These are phyloP conservation scores for Przewalskia tangutica DNA, from an alignment of 257 asterid species.

Conservation along the genomic window DNA sequence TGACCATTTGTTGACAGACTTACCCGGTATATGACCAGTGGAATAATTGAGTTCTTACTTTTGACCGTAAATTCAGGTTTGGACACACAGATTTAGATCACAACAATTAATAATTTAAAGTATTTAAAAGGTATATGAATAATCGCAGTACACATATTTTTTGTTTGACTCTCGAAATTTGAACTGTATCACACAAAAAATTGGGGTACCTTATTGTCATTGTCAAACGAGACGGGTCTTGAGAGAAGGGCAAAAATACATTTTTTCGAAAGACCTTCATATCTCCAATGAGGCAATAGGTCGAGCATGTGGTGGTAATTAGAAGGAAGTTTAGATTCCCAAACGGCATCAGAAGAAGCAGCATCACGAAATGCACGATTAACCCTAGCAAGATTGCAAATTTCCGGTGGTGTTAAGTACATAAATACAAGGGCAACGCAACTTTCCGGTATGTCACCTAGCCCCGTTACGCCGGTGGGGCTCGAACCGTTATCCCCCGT, in stretches of 20 bases:
- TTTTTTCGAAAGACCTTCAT: conserved; percentile 38
- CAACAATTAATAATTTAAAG: too few relatives aligned
- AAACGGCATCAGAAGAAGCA: conserved; percentile 92
- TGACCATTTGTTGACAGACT: not conserved
- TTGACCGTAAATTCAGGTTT: too few relatives aligned
- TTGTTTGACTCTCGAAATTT: too few relatives aligned
- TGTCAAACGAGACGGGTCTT: conserved; percentile 62
- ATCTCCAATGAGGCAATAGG: conserved; percentile 39
- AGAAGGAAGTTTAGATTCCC: conserved; percentile 88
- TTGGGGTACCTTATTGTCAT: conserved; percentile 48
- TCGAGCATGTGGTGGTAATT: conserved; percentile 61
- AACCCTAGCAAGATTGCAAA: conserved; percentile 89
- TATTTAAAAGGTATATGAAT: too few relatives aligned
- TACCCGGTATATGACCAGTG: not conserved
- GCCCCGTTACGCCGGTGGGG: conserved; percentile 42
- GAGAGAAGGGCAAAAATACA: conserved; percentile 75
- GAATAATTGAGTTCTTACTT: not conserved
- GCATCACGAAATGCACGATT: conserved; percentile 97
- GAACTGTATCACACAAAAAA: not conserved
- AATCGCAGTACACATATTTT: too few relatives aligned
- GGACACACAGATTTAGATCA: too few relatives aligned
- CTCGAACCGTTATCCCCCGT: not conserved
- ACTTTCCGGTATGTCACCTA: conserved; percentile 96
- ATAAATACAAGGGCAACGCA: conserved; percentile 87
- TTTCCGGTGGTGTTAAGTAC: conserved; percentile 87